Evolutionary conservation across 2,329 filamentous ascomycete species (phyloP), one percentile per base, ranked within the genome.

Genomic region (Ascochyta viciae-villosae): DNA sequence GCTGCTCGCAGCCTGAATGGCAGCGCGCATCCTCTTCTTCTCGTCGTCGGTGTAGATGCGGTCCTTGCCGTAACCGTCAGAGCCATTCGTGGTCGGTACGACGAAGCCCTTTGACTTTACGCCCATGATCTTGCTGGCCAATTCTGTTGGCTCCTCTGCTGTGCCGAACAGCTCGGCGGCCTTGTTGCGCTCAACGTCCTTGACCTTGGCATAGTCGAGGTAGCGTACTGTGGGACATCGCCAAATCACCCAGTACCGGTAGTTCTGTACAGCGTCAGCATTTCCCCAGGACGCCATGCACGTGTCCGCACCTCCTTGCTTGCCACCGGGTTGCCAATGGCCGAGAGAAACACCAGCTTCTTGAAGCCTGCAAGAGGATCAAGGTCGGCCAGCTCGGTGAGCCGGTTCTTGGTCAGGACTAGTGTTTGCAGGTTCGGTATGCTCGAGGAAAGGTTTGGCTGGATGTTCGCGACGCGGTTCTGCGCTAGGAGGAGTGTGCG

Each of bases 241-340:
- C 89, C 91, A 97, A 58, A 99, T 85, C 26, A 96, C 81, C 89
- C 91, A 99, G 75, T 89, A 89, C 49, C 95, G 89, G 80, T 98
- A 99, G 78, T 97, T 82, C 92, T 97, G 59, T 31, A 5, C 7
- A 12, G 24, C 40, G 45, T 51, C 35, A 42, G 34, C 16, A 31
- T 31, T n/a, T 31, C 31, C 23, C n/a, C 42, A 13, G 22, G n/a
- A 9, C 22, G 19, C n/a, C 27, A 46, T 29, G 27, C 27, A 35
- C 26, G 6, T 53, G 8, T 42, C 63, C 69, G 35, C 74, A 96
- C 93, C 87, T 98, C 93, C 79, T 94, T 96, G 81, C 89, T 90
- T 23, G 90, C 87, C 7, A 98, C 90, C 0, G 95, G 94, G 74
- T 98, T 98, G 59, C 96, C 93, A 52, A 89, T 74, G 73, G 98